Percentiles rank a stretch among this genome's conserved stretches.
Evolutionary conservation across 163 green algal genomes (phyloP).

Genomic region (Scenedesmus sp.): DNA sequence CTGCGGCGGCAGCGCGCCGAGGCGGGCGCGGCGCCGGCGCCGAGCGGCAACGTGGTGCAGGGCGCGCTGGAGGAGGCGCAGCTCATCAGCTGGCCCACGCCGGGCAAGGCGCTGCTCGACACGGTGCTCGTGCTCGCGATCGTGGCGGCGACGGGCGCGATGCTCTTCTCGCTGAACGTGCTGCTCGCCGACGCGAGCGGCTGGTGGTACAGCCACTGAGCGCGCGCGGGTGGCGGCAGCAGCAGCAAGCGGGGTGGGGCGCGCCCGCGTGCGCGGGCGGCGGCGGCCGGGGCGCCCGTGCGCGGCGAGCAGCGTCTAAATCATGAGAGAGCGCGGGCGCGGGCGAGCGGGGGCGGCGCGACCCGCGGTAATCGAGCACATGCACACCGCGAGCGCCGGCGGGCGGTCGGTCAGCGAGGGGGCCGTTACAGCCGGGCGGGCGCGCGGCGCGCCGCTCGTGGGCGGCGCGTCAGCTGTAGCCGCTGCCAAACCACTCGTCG

Average conservation of each 20-base stretch:
- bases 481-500: constrained; percentile 64
- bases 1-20: constrained; percentile 22
- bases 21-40: not conserved
- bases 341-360: no score
- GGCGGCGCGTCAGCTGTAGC: constrained; percentile 51
- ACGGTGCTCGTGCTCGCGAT: constrained; percentile 77
- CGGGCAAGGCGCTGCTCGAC: constrained; percentile 64
- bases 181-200: constrained; percentile 60
- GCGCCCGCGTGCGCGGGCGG: no score
- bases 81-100: constrained; percentile 77
- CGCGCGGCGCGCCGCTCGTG: no score
- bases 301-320: no score
- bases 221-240: no score
- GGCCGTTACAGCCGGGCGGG: no score
- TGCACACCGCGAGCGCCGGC: no score
- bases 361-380: no score
- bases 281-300: no score
- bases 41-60: constrained; percentile 53
- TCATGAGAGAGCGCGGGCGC: no score
- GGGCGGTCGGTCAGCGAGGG: no score
- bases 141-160: constrained; percentile 58
- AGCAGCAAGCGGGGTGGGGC: no score
- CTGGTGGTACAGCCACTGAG: constrained; percentile 55
- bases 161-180: constrained; percentile 74
- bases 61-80: constrained; percentile 72